Base-by-base conservation (phyloP, 306 rosid genomes). In the Styphnolobium japonicum region DNA sequence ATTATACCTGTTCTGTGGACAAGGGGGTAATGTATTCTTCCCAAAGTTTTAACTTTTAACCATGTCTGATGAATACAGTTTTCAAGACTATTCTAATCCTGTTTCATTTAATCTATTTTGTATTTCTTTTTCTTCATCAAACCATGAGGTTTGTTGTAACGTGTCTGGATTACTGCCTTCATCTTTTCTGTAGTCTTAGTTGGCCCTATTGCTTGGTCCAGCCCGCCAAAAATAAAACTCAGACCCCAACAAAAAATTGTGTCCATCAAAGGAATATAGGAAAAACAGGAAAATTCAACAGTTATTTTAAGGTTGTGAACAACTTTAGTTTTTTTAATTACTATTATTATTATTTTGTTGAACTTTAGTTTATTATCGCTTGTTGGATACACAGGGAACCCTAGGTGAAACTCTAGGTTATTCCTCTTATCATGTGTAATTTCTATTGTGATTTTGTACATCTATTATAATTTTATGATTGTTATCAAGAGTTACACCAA, bases 21-120 rank as follows among this genome's bases (percentile, higher is more conserved):
- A 16, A 36, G 53, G 65, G 55, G 60, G 76, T 48, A 46, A 51
- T n/a, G 14, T 5, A n/a, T 37, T 76, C 19, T 45, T 48, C 57
- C 37, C 19, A 14, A 78, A 25, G 22, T 61, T 61, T 4, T 40
- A 10, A 46, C 34, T 61, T 61, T 4, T 40, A 10, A 46, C 34
- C 16, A 45, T 33, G 33, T 52, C 64, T 42, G 10, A 55, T 81
- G 43, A 18, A 31, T 63, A 25, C 40, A 27, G 31, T 46, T 51
- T 74, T 60, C 48, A 25, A 37, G 19, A 57, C 65, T 23, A 72
- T 9, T 70, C 0, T 45, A 9, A 76, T 42, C 61, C 7, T 22
- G 36, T 73, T 39, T 66, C 10, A 43, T 67, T 31, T 56, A 49
- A 71, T 74, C 22, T 61, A 18, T 76, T 61, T 74, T 69, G 40